Base-by-base conservation (phyloP, 192 early-diverging fungal genomes). In the Gaertneriomyces semiglobifer region DNA sequence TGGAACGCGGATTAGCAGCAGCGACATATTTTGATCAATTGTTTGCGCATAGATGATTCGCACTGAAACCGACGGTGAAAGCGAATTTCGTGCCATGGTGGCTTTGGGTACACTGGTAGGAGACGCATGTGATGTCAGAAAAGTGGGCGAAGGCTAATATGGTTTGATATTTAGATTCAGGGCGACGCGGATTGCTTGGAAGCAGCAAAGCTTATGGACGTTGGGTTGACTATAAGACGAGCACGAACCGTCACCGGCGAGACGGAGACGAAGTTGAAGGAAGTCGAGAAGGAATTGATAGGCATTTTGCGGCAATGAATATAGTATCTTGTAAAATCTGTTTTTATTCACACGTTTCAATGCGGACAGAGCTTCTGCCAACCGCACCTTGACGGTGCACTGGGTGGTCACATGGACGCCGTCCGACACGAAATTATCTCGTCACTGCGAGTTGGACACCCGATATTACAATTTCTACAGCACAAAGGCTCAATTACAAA, bases 71-170 rank as follows among this genome's bases (percentile, higher is more conserved):
- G 86, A 88, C 53, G 77, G 79, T 39, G 86, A 91, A 47, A 84
- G 74, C 46, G 68, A 82, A 42, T 83, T 85, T 71, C 83, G 87
- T 7, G 68, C 74, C 12, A 42, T 89, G 38, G 78, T 85, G 25
- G 84, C 85, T 0, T 42, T 89, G 16, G 89, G 89, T 9, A 91
- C 87, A 11, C 62, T 91, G 73, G 84, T 85, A 52, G 47, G 56
- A 40, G 9, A 51, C 48, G 14, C 18, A 0, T 50, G 12, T 2
- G 18, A 50, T 50, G 12, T 50, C 48, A 50, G 14, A 18, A 50
- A 50, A 50, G 48, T 50, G 48, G 48, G 14, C 18, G 12, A 2
- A 50, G 12, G 18, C 12, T 18, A n/a, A 18, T 2, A n/a, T 50
- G 48, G n/a, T 44, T 47, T 7, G 14, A 6, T 61, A 10, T 48